A percentile compares a stretch with the other conserved stretches of the same genome.
Evolutionary conservation across 306 rosid genomes (phyloP).

Genomic region (Quercus wislizeni): DNA sequence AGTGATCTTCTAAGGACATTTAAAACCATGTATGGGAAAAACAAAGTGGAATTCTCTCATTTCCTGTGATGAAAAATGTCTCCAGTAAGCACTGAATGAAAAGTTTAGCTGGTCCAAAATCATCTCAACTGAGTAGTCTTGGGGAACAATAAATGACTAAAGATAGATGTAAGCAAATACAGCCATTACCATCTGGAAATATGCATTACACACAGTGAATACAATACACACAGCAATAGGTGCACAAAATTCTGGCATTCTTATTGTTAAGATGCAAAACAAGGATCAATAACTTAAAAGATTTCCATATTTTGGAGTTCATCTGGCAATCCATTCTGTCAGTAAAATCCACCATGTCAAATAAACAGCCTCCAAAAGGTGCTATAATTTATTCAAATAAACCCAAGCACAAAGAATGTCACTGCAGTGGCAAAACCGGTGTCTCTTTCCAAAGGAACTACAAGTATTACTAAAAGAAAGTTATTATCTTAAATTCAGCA

Average conservation of each 20-base stretch:
- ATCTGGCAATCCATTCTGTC: conserved; percentile 99
- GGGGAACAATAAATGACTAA: conserved; percentile 80
- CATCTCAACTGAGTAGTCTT: conserved; percentile 70
- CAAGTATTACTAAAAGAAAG: background rate
- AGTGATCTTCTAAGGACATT: background rate
- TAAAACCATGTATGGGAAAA: background rate
- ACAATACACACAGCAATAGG: too few relatives aligned
- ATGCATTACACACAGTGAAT: background rate
- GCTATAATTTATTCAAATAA: conserved; percentile 94
- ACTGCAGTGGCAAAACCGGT: conserved; percentile 75
- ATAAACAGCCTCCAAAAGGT: conserved; percentile 74
- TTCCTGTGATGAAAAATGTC: too few relatives aligned
- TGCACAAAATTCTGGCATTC: too few relatives aligned
- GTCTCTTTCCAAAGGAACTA: conserved; percentile 84
- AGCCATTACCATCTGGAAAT: conserved; percentile 91
- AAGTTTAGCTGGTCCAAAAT: conserved; percentile 75
- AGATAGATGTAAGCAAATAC: conserved; percentile 94
- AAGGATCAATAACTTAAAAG: too few relatives aligned
- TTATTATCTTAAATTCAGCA: too few relatives aligned
- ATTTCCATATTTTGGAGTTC: background rate
- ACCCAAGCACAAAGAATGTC: conserved; percentile 88
- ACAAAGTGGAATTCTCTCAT: too few relatives aligned
- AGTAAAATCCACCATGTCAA: conserved; percentile 96
- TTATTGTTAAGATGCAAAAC: too few relatives aligned
- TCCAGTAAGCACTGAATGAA: too few relatives aligned